phyloP scores from a whole-genome alignment of 2,329 filamentous ascomycete species.

The Botrytis tulipae region DNA sequence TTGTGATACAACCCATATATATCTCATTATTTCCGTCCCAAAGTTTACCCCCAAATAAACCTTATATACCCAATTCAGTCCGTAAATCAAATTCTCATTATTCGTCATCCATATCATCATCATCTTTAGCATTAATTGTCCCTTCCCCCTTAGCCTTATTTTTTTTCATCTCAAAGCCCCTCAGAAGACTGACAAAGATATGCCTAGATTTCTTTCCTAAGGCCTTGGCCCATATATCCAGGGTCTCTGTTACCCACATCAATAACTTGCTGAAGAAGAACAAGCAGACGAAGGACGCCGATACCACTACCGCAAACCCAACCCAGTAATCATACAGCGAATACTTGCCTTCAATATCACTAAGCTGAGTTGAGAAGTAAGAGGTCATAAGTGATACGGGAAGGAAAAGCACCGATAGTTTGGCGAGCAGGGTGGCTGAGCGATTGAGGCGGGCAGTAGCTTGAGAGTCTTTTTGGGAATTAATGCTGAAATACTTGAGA shows the following conservation, averaged over 20 bases:
- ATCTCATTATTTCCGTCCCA: background rate
- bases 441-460: conserved; percentile 69
- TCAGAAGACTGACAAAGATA: conserved; percentile 2
- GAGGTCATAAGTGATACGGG: conserved; percentile 72
- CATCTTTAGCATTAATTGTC: background rate
- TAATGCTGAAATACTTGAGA: conserved; percentile 71
- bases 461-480: conserved; percentile 71
- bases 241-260: conserved; percentile 47
- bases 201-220: conserved; percentile 16
- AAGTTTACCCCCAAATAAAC: background rate
- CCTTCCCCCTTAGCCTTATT: background rate
- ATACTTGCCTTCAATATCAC: conserved; percentile 55
- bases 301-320: conserved; percentile 62
- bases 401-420: conserved; percentile 72
- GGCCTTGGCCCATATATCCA: conserved; percentile 40
- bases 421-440: conserved; percentile 69
- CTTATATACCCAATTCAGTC: background rate
- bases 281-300: conserved; percentile 56
- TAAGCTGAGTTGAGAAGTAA: conserved; percentile 69
- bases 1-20: background rate
- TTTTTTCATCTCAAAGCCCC: conserved; percentile 1
- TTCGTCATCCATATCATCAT: conserved; percentile 7
- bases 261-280: conserved; percentile 51
- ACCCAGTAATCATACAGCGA: conserved; percentile 65
- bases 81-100: background rate